Base-by-base conservation (phyloP, 305 asterid species). In the Rubia tinctorum region DNA sequence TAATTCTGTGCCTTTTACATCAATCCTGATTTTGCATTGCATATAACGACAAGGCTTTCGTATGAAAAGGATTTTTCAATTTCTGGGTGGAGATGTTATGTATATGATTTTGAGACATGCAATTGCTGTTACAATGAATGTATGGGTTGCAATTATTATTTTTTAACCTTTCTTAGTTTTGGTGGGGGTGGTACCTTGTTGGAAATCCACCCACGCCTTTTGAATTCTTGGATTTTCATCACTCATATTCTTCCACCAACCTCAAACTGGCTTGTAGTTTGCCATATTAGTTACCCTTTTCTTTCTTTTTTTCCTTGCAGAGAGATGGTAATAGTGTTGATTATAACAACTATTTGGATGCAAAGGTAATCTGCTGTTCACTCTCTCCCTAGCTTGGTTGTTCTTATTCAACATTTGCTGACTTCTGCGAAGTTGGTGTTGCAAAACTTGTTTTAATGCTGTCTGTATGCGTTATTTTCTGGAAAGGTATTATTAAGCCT, bases 241-340 rank as follows among this genome's bases (percentile, higher is more conserved):
- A 12, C 27, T 37, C 37, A 8, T 20, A 18, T 14, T 27, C 55
- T 25, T 2, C 43, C 23, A 39, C 62, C 5, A 27, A 47, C 43
- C n/a, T 68, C 55, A 23, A 8, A 27, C 15, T 44, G 17, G 71
- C 6, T 8, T 2, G 34, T 30, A 51, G 11, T 68, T 17, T 20
- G 37, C 30, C 73, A 69, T 59, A 2, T 43, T 71, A 64, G 55
- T 47, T 34, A 17, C 8, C 18, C 43, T n/a, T 40, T n/a, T 66
- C 14, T 0, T 1, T 12, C 1, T 44, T 44, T 4, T 58, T 58
- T 74, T 68, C 47, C 72, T 67, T 84, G 88, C 96, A 95, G 99
- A 88, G 84, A 86, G 96, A 92, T 73, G 98, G 99, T n/a, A 82
- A 77, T 47, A 95, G 86, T 83, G 79, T 82, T 43, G 99, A 95